Percentiles rank a stretch among this genome's conserved stretches.
These are phyloP conservation scores for Phyllostachys edulis DNA, from an alignment of 176 grass and related monocot species.

Conservation along the genomic window DNA sequence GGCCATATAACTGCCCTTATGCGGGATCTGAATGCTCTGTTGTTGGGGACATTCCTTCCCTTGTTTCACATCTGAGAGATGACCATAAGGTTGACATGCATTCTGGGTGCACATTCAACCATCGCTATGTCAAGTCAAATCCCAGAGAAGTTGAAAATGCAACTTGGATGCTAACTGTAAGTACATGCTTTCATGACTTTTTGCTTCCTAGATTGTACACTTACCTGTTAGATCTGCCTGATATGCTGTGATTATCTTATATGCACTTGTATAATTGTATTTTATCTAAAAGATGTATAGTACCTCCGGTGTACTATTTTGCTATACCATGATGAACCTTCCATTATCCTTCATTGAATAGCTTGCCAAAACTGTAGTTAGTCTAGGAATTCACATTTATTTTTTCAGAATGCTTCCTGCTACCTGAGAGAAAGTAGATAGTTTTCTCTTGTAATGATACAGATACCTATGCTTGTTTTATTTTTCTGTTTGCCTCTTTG, in stretches of 20 bases:
- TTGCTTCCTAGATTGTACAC: neutral
- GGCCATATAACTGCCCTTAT: constrained; percentile 33
- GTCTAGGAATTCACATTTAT: neutral
- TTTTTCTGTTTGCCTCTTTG: neutral
- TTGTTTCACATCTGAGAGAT: constrained; percentile 43
- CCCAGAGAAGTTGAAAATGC: constrained; percentile 44
- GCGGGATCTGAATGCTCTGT: constrained; percentile 32
- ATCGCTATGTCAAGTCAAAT: constrained; percentile 44
- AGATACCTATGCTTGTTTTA: neutral
- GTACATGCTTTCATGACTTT: constrained; percentile 4
- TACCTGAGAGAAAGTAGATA: neutral
- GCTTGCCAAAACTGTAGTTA: neutral
- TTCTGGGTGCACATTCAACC: constrained; percentile 42
- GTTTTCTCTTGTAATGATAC: neutral
- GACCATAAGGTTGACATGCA: constrained; percentile 48
- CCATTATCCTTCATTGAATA: constrained; percentile 15
- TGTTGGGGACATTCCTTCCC: constrained; percentile 36
- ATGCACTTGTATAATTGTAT: neutral
- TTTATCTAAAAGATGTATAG: neutral
- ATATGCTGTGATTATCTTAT: neutral
- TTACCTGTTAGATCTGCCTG: neutral
- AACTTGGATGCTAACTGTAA: constrained; percentile 45
- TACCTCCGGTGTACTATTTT: neutral
- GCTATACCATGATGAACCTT: neutral
- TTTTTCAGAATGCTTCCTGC: neutral